Base-by-base conservation (phyloP, 2,329 filamentous ascomycete species). In the Arthrocladium fulminans region DNA sequence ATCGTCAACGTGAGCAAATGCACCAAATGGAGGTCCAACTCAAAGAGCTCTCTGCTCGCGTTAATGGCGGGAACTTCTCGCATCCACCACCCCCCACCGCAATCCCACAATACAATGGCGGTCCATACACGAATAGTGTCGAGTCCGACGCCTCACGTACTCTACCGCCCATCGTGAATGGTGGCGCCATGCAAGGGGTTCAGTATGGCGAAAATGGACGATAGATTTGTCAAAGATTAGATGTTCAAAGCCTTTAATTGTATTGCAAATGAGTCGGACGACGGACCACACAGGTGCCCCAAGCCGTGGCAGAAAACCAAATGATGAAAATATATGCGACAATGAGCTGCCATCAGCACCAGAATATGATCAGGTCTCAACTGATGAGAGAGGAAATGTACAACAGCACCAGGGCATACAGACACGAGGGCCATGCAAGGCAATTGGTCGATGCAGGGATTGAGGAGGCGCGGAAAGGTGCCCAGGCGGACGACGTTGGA, bases 191-290 rank as follows among this genome's bases (percentile, higher is more conserved):
- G 71, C 71, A 74, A 59, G 71, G 71, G 13, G 67, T 74, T 34
- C 70, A 73, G 54, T 74, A 73, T 58, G 67, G 66, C n/a, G 69
- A 73, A 49, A 70, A 71, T 47, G 63, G 67, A 51, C 66, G 70
- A 50, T 71, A 65, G 34, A 29, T 7, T 7, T 29, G 27, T 29
- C 7, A 13, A 13, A 15, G 17, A n/a, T 15, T 35, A 35, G n/a
- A n/a, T n/a, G n/a, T n/a, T n/a, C n/a, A n/a, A n/a, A n/a, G n/a
- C n/a, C n/a, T n/a, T n/a, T n/a, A n/a, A n/a, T n/a, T n/a, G n/a
- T n/a, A n/a, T n/a, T n/a, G n/a, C n/a, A n/a, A n/a, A n/a, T 35
- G 13, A 35, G 32, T 29, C 27, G 27, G 7, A 29, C 13, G 13
- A 29, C 7, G 27, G 13, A 29, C 27, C 27, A 29, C 7, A 7